Conservation (phyloP, 2,329 filamentous ascomycete species). For the Paraphaeosphaeria minitans region DNA sequence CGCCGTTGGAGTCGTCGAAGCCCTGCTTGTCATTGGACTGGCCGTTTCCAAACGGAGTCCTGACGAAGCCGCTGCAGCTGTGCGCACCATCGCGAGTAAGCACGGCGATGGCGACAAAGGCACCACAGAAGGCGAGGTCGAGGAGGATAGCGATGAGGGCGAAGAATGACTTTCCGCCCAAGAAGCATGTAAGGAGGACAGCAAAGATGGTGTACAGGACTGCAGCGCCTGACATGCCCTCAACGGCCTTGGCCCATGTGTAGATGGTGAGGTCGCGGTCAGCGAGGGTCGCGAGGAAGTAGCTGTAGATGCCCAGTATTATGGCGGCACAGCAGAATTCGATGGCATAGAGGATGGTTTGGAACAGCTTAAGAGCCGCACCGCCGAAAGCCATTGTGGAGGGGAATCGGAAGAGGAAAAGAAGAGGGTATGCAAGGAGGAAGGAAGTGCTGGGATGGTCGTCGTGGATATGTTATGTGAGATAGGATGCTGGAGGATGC, state of each 20-base stretch:
- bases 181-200: conserved; percentile 76
- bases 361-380: conserved; percentile 68
- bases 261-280: conserved; percentile 68
- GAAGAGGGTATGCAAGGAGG: conserved; percentile 6
- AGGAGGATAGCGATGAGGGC: conserved; percentile 75
- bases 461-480: neutral
- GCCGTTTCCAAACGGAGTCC: conserved; percentile 75
- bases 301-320: conserved; percentile 76
- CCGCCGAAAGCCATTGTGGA: conserved; percentile 63
- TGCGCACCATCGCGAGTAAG: conserved; percentile 72
- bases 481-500: neutral
- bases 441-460: neutral
- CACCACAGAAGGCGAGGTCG: conserved; percentile 75
- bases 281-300: conserved; percentile 77
- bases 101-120: conserved; percentile 81
- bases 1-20: conserved; percentile 50
- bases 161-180: conserved; percentile 76
- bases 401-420: neutral
- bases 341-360: conserved; percentile 74
- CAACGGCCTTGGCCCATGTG: conserved; percentile 72
- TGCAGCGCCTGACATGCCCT: conserved; percentile 71
- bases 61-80: conserved; percentile 64
- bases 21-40: conserved; percentile 56
- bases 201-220: conserved; percentile 75
- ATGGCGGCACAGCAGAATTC: conserved; percentile 75